Evolutionary conservation across 164 flowering plant genomes (phyloP).

Genomic region (Stephania cephalantha): DNA sequence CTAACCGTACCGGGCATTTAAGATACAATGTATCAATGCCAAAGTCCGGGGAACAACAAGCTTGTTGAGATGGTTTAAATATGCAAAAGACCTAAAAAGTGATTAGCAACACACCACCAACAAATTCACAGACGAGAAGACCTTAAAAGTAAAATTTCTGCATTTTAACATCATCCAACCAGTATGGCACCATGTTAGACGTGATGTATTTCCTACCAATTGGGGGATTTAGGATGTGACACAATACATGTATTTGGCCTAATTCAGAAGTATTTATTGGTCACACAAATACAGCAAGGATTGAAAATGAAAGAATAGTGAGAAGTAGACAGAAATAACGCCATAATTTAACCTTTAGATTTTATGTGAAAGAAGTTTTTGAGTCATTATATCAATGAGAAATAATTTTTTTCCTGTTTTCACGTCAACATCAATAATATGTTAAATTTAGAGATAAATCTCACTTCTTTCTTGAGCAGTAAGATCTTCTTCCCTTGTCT

Average conservation of each 20-base stretch:
- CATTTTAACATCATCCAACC: neutral
- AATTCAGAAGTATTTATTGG: neutral
- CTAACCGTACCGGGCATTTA: neutral
- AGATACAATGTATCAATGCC: neutral
- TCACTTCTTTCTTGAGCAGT: neutral
- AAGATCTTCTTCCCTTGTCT: neutral
- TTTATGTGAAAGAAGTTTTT: neutral
- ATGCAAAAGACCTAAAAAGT: neutral
- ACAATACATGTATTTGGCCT: neutral
- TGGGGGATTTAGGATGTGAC: neutral
- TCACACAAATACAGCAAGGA: neutral
- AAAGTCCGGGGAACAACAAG: neutral
- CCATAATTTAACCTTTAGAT: neutral
- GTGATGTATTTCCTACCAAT: neutral
- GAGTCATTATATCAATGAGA: neutral
- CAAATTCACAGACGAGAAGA: neutral
- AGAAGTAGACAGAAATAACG: neutral
- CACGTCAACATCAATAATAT: neutral
- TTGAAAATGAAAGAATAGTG: neutral
- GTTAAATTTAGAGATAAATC: neutral
- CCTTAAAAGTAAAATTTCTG: neutral
- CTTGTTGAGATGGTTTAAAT: neutral
- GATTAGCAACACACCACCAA: neutral
- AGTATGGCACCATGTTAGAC: neutral
- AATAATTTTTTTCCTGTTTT: too few relatives aligned